phyloP scores from a whole-genome alignment of 2,329 filamentous ascomycete genomes.

The Colletotrichum gloeosporioides region DNA sequence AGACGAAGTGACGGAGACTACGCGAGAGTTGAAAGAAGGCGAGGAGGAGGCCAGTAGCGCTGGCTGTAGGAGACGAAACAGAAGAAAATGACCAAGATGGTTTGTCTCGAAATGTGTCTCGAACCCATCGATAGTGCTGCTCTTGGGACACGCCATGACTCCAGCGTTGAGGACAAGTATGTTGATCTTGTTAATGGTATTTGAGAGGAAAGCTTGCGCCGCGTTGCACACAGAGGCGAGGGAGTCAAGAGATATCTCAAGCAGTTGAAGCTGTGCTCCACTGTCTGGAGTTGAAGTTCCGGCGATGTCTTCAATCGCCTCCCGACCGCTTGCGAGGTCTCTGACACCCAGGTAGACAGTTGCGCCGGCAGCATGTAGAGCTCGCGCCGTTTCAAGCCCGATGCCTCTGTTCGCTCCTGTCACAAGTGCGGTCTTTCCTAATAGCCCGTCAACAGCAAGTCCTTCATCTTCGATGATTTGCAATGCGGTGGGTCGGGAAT shows the following conservation, averaged over 20 bases:
- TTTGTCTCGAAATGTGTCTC: slow-evolving; percentile 55
- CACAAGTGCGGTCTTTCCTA: slow-evolving; percentile 39
- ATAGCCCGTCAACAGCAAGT: slow-evolving; percentile 30
- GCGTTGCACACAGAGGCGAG: background rate
- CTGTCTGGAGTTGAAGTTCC: background rate
- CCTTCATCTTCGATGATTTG: slow-evolving; percentile 43
- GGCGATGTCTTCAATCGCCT: slow-evolving; percentile 25
- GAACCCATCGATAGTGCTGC: slow-evolving; percentile 20
- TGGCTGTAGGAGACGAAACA: slow-evolving; percentile 56
- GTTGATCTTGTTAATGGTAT: slow-evolving; percentile 28
- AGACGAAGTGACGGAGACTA: slow-evolving; percentile 48
- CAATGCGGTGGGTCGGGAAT: slow-evolving; percentile 44
- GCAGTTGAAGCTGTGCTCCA: background rate
- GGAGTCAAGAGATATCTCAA: slow-evolving; percentile 23
- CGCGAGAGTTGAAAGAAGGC: slow-evolving; percentile 45
- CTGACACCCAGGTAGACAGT: slow-evolving; percentile 39
- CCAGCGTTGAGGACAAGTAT: slow-evolving; percentile 37
- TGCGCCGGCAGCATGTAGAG: slow-evolving; percentile 40
- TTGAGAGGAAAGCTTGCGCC: slow-evolving; percentile 31
- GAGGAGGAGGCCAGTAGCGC: slow-evolving; percentile 43
- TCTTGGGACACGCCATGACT: slow-evolving; percentile 12
- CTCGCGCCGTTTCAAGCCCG: slow-evolving; percentile 41
- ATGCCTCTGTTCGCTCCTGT: slow-evolving; percentile 42
- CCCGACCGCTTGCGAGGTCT: slow-evolving; percentile 34
- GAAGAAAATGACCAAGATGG: slow-evolving; percentile 57